Conservation (phyloP, 176 grass and related monocot species). For the Avena eriantha region DNA sequence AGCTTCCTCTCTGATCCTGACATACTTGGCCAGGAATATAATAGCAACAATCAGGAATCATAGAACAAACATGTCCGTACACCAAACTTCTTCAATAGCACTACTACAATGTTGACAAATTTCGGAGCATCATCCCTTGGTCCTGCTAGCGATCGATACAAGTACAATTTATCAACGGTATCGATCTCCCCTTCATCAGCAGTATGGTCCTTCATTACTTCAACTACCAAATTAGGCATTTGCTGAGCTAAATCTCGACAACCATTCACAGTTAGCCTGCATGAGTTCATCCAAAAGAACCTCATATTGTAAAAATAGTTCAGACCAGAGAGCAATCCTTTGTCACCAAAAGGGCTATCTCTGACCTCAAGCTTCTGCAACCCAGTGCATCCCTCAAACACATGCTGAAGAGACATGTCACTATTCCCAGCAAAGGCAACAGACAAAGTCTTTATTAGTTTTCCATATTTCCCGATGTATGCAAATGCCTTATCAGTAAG, state of each 20-base stretch:
- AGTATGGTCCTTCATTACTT: constrained; percentile 34
- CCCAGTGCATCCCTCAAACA: constrained; percentile 76
- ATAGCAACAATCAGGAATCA: no score
- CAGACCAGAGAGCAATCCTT: constrained; percentile 64
- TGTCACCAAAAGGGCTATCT: constrained; percentile 80
- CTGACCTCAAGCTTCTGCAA: constrained; percentile 87
- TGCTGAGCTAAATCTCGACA: constrained; percentile 66
- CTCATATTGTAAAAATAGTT: constrained; percentile 82
- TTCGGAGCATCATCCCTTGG: constrained; percentile 65
- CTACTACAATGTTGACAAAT: constrained; percentile 85
- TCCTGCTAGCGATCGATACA: constrained; percentile 75
- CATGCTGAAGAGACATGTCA: constrained; percentile 74
- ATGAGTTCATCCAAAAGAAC: constrained; percentile 90
- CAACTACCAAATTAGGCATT: constrained; percentile 44
- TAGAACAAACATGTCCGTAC: no score
- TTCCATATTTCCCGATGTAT: constrained; percentile 75
- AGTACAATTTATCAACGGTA: constrained; percentile 69
- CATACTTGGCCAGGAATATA: no score
- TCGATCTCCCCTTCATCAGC: constrained; percentile 39
- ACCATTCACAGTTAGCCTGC: constrained; percentile 71
- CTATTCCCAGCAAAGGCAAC: constrained; percentile 85
- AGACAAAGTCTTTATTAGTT: constrained; percentile 73
- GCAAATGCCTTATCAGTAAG: constrained; percentile 79
- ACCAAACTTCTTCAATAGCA: no score
- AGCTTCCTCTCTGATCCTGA: not conserved